phyloP scores from a whole-genome alignment of 306 rosid genomes.

The Bauhinia variegata region DNA sequence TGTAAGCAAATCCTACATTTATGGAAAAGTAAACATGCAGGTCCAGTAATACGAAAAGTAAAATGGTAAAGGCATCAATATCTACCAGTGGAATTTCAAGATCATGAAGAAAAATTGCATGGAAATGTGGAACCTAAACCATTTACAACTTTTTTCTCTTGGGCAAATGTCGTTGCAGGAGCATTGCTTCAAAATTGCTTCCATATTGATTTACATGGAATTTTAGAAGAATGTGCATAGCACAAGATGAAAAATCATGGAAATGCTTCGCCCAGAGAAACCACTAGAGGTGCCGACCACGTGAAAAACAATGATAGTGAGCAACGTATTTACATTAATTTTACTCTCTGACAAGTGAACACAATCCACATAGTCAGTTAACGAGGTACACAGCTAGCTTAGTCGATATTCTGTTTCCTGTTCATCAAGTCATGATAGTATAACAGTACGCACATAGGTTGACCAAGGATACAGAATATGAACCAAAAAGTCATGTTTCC shows the following conservation, averaged over 20 bases:
- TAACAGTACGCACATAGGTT: constrained; percentile 90
- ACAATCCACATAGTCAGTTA: constrained; percentile 17
- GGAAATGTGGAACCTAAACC: constrained; percentile 31
- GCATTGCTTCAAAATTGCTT: constrained; percentile 30
- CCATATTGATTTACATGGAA: constrained; percentile 18
- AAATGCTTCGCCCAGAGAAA: constrained; percentile 30
- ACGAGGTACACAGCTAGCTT: constrained; percentile 19
- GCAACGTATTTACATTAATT: constrained; percentile 27
- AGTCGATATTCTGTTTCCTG: constrained; percentile 52
- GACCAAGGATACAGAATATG: constrained; percentile 86
- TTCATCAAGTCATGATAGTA: constrained; percentile 96
- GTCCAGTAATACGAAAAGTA: background rate
- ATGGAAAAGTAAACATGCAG: too few species aligned
- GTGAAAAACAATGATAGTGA: constrained; percentile 19
- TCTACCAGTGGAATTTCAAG: background rate
- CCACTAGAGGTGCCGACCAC: constrained; percentile 1
- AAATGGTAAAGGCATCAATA: background rate
- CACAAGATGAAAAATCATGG: constrained; percentile 10
- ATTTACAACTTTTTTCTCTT: constrained; percentile 47
- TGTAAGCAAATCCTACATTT: background rate
- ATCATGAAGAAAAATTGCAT: background rate
- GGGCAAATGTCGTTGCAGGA: constrained; percentile 19
- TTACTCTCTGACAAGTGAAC: too few species aligned
- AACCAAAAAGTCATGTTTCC: constrained; percentile 97
- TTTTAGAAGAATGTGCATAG: background rate